Evolutionary conservation across 371 early-diverging fungal species (phyloP).

Genomic region (Mycotypha africana): DNA sequence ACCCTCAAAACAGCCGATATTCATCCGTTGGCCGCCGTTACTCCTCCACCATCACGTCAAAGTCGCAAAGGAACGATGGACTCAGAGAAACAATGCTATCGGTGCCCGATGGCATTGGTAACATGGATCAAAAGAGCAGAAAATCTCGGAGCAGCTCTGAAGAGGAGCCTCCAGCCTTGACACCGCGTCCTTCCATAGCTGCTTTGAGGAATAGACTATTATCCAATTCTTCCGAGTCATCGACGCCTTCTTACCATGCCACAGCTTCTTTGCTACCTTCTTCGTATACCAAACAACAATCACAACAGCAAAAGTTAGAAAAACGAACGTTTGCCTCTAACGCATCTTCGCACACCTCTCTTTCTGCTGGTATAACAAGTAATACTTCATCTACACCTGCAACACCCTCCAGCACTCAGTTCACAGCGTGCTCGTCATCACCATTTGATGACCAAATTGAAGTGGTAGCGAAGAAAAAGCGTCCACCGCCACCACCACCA

Average conservation of each 20-base stretch:
- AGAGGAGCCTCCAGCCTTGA: background rate
- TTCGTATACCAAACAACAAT: background rate
- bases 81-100: too few relatives aligned
- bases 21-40: too few relatives aligned
- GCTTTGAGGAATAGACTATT: background rate
- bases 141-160: too few relatives aligned
- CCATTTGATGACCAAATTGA: constrained; percentile 25
- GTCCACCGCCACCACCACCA: constrained; percentile 20
- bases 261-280: too few relatives aligned
- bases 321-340: too few relatives aligned
- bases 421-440: background rate
- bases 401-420: background rate
- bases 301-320: constrained; percentile 1
- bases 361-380: background rate
- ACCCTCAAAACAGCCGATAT: background rate
- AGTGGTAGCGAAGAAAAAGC: constrained; percentile 25
- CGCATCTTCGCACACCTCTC: too few relatives aligned
- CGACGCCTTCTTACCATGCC: background rate
- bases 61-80: too few relatives aligned
- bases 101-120: background rate
- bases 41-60: too few relatives aligned
- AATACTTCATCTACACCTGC: background rate
- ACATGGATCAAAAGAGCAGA: too few relatives aligned
- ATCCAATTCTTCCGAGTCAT: background rate
- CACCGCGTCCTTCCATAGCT: background rate